Evolutionary conservation across 371 early-diverging fungal species (phyloP), one percentile per base, ranked within the genome.

Genomic region (Mortierella sp.): DNA sequence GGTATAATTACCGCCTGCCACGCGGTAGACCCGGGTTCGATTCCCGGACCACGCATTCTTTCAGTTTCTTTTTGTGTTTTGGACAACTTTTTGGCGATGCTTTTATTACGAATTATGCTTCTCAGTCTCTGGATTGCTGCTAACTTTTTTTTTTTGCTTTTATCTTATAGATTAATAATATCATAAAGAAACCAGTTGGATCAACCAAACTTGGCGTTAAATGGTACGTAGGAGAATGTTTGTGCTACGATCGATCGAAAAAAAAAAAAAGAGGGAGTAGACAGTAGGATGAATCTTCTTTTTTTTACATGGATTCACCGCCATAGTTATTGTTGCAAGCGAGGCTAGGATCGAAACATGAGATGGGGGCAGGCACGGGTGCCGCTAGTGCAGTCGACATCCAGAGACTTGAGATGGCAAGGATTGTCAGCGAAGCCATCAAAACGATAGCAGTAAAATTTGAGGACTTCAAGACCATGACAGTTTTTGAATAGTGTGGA

Each of bases 21-120:
- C n/a, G n/a, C n/a, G n/a, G n/a, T n/a, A n/a, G n/a, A n/a, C n/a
- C 62, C 62, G 52, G 62, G 62, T 53, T 54, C 62, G 54, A 54
- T 53, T 53, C 62, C 63, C 55, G 63, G 63, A 63, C 63, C 63
- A 54, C 55, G 63, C 63, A 52, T 9, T 47, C 14, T 47, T 27
- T 63, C n/a, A n/a, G n/a, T n/a, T n/a, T n/a, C n/a, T n/a, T n/a
- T n/a, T n/a, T n/a, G n/a, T n/a, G n/a, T n/a, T 63, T 24, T 6
- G 32, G 8, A 28, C 28, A 32, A 31, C 14, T 32, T 32, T 41
- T 8, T 26, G 27, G 14, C 26, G 11, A 7, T 12, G n/a, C 14
- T 26, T 4, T 47, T 47, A 14, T 19, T 19, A 23, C 48, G 12
- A 19, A 4, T 47, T 8, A 24, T 14, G 48, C 6, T 17, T 49